A percentile compares a stretch with the other conserved stretches of the same genome.
phyloP scores from a whole-genome alignment of 345 rosid genomes.

The Salix exigua region DNA sequence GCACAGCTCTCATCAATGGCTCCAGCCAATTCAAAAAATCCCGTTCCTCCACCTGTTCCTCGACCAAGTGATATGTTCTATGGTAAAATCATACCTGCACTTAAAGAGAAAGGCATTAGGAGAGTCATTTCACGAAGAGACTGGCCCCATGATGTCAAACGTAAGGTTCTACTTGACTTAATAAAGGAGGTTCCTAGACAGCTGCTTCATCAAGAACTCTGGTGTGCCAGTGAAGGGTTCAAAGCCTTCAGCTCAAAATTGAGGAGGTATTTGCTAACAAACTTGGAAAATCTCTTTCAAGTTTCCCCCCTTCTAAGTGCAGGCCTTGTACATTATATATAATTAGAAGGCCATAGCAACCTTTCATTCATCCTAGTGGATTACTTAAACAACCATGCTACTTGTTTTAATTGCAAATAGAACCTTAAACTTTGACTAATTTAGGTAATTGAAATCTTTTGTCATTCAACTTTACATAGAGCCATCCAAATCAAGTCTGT shows the following conservation, averaged over 20 bases:
- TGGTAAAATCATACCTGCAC: conserved; percentile 95
- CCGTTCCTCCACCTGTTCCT: conserved; percentile 70
- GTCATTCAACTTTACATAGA: neutral
- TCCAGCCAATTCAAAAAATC: conserved; percentile 47
- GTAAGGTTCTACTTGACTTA: conserved; percentile 82
- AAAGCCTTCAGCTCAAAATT: conserved; percentile 79
- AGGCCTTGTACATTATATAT: neutral
- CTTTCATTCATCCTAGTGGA: neutral
- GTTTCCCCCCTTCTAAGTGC: neutral
- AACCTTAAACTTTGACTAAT: neutral
- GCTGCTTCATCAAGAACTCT: conserved; percentile 84
- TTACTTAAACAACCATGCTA: neutral
- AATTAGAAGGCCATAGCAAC: neutral
- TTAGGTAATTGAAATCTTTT: neutral
- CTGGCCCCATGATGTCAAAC: conserved; percentile 98
- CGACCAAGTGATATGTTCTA: conserved; percentile 97
- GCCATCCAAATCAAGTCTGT: neutral
- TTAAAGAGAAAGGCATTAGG: conserved; percentile 88
- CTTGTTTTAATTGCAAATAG: neutral
- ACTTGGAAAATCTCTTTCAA: neutral
- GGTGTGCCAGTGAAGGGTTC: conserved; percentile 98
- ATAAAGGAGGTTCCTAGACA: conserved; percentile 87
- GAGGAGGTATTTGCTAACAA: conserved; percentile 50
- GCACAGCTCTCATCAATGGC: conserved; percentile 55
- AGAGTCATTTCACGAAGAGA: conserved; percentile 93